Percentiles rank a stretch among this genome's conserved stretches.
Conservation (phyloP, 2,329 filamentous ascomycete genomes). For the Cladosporium cucumerinum region DNA sequence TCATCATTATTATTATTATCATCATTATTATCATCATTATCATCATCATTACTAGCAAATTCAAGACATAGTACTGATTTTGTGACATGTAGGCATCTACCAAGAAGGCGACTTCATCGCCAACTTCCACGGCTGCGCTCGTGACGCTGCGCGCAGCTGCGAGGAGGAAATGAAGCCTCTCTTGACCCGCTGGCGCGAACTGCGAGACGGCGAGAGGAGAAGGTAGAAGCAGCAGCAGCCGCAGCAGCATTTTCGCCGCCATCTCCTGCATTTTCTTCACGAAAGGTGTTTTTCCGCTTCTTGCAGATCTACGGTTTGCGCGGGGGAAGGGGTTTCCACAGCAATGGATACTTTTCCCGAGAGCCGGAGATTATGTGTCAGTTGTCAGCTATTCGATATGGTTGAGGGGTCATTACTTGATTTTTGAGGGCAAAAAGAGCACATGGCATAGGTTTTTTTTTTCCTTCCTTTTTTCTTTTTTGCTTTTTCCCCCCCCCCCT, state of each 20-base stretch:
- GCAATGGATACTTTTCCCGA: not conserved
- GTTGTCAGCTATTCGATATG: not conserved
- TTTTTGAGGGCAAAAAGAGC: not conserved
- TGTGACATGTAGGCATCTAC: constrained; percentile 49
- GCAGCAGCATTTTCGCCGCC: not conserved
- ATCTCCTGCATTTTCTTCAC: not conserved
- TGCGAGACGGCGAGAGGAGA: constrained; percentile 25
- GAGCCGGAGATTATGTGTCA: not conserved
- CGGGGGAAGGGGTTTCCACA: not conserved
- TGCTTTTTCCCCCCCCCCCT: too few relatives aligned
- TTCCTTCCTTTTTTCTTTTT: too few relatives aligned
- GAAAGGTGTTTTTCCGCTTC: not conserved
- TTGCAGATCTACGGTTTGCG: not conserved
- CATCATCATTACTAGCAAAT: too few relatives aligned
- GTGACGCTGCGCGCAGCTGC: constrained; percentile 57
- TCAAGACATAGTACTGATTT: constrained; percentile 17
- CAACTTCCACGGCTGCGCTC: constrained; percentile 70
- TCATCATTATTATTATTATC: too few relatives aligned
- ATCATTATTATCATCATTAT: too few relatives aligned
- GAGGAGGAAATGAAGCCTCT: constrained; percentile 61
- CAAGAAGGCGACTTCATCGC: constrained; percentile 82
- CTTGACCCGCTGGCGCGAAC: constrained; percentile 37
- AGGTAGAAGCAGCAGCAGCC: not conserved
- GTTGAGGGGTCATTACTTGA: not conserved
- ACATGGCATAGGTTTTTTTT: not conserved